These are phyloP conservation scores for Dothistroma septosporum DNA, from an alignment of 2,329 filamentous ascomycete species.

Conservation along the genomic window DNA sequence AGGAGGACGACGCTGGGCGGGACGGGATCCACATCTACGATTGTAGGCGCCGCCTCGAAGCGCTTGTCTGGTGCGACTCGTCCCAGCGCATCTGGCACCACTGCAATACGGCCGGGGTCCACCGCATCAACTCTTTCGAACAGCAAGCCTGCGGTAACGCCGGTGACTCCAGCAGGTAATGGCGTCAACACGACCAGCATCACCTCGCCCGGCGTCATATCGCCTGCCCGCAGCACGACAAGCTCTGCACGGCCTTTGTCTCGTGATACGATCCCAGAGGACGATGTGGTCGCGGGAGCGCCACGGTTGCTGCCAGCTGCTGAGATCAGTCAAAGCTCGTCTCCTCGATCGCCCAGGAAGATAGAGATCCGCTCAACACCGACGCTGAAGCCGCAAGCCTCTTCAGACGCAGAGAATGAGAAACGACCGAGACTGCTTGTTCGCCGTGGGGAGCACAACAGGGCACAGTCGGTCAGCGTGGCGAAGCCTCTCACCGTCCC, in stretches of 20 bases:
- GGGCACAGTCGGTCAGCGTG: slow-evolving; percentile 23
- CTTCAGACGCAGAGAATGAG: slow-evolving; percentile 27
- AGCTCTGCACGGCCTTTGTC: slow-evolving; percentile 20
- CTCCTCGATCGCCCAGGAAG: slow-evolving; percentile 23
- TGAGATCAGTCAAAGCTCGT: slow-evolving; percentile 3
- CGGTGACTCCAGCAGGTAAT: neutral
- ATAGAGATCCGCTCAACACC: slow-evolving; percentile 25
- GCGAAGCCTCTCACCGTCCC: slow-evolving; percentile 19
- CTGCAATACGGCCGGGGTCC: slow-evolving; percentile 9
- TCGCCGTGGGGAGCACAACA: slow-evolving; percentile 14
- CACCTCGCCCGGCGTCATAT: neutral
- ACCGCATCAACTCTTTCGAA: neutral
- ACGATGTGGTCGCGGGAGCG: slow-evolving; percentile 4
- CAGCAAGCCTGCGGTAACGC: neutral
- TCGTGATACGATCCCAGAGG: slow-evolving; percentile 28
- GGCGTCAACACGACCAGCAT: slow-evolving; percentile 8
- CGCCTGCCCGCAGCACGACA: slow-evolving; percentile 11
- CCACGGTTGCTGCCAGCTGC: slow-evolving; percentile 3
- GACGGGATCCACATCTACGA: slow-evolving; percentile 6
- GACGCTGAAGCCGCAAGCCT: slow-evolving; percentile 20
- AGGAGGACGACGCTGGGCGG: slow-evolving; percentile 13
- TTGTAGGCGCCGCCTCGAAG: slow-evolving; percentile 11
- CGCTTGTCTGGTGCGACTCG: slow-evolving; percentile 10
- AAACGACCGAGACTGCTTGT: slow-evolving; percentile 15
- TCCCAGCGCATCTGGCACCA: slow-evolving; percentile 2